Conservation (phyloP, 2,329 filamentous ascomycete genomes). For the Stachybotrys elegans region DNA sequence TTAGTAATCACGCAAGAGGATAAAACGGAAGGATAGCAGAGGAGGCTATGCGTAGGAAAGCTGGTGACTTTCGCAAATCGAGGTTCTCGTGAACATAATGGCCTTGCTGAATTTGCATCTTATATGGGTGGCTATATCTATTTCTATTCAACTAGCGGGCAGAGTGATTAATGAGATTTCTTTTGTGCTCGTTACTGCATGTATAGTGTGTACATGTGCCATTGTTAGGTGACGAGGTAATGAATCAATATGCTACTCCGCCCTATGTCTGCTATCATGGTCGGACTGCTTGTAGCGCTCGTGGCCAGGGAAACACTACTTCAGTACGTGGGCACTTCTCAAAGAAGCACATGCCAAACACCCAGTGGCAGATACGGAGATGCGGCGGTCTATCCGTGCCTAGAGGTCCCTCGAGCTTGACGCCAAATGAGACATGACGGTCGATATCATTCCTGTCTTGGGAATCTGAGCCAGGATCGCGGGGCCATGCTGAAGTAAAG, state of each 20-base stretch:
- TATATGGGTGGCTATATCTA: no score
- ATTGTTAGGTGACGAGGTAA: no score
- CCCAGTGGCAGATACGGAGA: constrained; percentile 13
- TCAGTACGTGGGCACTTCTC: constrained; percentile 3
- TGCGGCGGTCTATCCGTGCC: constrained; percentile 2
- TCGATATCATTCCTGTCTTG: constrained; percentile 14
- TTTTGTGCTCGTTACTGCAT: neutral
- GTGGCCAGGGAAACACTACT: constrained; percentile 19
- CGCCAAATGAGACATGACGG: constrained; percentile 16
- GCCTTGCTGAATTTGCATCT: no score
- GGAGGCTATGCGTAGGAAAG: no score
- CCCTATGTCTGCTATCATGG: neutral
- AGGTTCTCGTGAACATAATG: no score
- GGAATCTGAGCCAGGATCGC: constrained; percentile 7
- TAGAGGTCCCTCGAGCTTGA: constrained; percentile 1
- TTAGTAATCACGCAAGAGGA: no score
- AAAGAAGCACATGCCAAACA: constrained; percentile 19
- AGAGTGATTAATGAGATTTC: neutral
- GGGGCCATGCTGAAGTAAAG: constrained; percentile 15
- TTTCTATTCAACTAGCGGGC: no score
- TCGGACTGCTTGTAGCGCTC: neutral
- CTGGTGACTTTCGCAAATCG: no score
- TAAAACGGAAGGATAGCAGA: no score
- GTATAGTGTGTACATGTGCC: neutral
- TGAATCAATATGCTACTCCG: no score